Conservation (phyloP, 345 rosid genomes). For the Eucalyptus sp. region DNA sequence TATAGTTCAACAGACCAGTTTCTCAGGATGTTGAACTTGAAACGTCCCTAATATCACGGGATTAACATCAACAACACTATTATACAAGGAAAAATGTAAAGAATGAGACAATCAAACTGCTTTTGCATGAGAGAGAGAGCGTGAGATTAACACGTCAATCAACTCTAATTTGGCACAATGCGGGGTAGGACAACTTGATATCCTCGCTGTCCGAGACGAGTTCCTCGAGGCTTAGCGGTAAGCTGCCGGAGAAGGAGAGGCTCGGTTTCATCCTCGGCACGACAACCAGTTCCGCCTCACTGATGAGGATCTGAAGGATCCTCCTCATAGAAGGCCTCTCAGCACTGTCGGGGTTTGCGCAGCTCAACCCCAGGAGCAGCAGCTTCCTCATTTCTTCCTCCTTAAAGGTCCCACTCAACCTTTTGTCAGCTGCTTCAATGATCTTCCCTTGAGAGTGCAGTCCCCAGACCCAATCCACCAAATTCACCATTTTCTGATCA, state of each 20-base stretch:
- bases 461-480: constrained; percentile 95
- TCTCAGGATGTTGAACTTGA: constrained; percentile 23
- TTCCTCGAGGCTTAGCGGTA: constrained; percentile 53
- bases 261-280: constrained; percentile 76
- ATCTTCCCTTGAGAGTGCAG: constrained; percentile 59
- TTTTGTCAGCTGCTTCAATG: constrained; percentile 61
- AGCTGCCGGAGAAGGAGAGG: constrained; percentile 54
- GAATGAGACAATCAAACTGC: constrained; percentile 7
- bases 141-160: not conserved
- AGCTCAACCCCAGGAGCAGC: constrained; percentile 66
- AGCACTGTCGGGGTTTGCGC: constrained; percentile 72
- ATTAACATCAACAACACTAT: not conserved
- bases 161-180: not conserved
- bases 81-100: constrained; percentile 8
- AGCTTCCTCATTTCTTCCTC: constrained; percentile 78
- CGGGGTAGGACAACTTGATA: not conserved
- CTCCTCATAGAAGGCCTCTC: constrained; percentile 81
- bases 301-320: constrained; percentile 72
- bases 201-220: constrained; percentile 66
- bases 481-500: constrained; percentile 60
- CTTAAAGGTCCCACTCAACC: constrained; percentile 48
- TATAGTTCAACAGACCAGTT: constrained; percentile 47
- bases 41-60: not conserved
- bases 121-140: not conserved
- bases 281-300: constrained; percentile 37